Evolutionary conservation across 441 rosid genomes (phyloP), one percentile per base, ranked within the genome.

Genomic region (Rhodomyrtus psidioides): DNA sequence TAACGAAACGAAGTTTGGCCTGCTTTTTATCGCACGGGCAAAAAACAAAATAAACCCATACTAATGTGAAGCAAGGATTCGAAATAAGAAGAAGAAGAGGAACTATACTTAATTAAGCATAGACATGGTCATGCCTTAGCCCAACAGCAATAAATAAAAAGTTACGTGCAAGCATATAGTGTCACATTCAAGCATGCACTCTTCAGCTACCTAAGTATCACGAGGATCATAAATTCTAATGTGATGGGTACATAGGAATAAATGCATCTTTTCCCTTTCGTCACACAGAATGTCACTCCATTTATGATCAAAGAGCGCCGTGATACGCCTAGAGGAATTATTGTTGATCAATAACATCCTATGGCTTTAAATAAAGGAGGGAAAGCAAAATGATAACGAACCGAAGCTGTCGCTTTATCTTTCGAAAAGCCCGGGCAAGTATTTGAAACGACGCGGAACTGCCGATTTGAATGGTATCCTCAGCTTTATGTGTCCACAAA

Each of bases 151-250:
- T 76, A 76, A 55, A 46, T 44, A 75, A 54, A 51, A 51, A 53
- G 60, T 30, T 54, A 44, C 24, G 42, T 46, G 13, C 54, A 53
- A 57, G 58, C 81, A 76, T 55, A 76, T 26, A 39, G n/a, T 23
- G 74, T 85, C 86, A 46, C 83, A 59, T 53, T 85, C 86, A 76
- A 79, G 53, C 83, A 79, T 85, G 70, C 83, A 26, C n/a, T 53
- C 42, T 57, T 85, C 75, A 83, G 89, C 82, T 57, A 85, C 84
- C 87, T 55, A 83, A 76, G 74, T 9, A 83, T 89, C 90, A 91
- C 89, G 89, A 85, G 89, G 82, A 74, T 84, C 86, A 87, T 89
- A 88, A 91, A 88, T 88, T 83, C 85, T 54, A 56, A n/a, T 12
- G 51, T 55, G 84, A 70, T 39, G 57, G 57, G 84, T 44, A 76